Conservation (phyloP, 441 rosid genomes). For the Arabidopsis hybrid region DNA sequence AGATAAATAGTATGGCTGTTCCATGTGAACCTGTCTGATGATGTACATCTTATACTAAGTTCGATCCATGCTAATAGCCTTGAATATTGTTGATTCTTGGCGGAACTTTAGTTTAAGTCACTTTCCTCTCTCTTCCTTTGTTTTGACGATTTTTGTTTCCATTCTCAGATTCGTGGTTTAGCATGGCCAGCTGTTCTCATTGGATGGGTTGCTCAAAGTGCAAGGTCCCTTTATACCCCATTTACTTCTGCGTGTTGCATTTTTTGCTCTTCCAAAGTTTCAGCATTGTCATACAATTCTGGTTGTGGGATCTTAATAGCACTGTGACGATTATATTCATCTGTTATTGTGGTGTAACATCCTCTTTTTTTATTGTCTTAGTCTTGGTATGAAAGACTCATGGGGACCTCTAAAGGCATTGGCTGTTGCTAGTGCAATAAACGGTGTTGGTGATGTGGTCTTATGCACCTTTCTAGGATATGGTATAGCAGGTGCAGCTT, state of each 20-base stretch:
- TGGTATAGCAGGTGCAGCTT: conserved; percentile 95
- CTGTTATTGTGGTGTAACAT: conserved; percentile 21
- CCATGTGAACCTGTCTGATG: conserved; percentile 13
- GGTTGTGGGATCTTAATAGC: not conserved
- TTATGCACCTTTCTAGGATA: conserved; percentile 83
- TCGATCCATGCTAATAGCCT: conserved; percentile 8
- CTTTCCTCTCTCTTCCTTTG: conserved; percentile 18
- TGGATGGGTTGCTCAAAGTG: conserved; percentile 88
- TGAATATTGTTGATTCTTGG: not conserved
- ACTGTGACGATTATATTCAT: not conserved
- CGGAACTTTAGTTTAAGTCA: not conserved
- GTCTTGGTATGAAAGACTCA: conserved; percentile 97
- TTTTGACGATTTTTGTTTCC: conserved; percentile 5
- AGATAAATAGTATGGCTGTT: not conserved
- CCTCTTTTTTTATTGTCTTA: conserved; percentile 40
- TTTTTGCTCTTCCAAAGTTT: conserved; percentile 12
- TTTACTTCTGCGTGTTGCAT: conserved; percentile 20
- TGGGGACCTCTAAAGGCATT: conserved; percentile 95
- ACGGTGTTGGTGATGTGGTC: conserved; percentile 79
- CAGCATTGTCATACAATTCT: conserved; percentile 8
- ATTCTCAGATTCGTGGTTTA: conserved; percentile 59
- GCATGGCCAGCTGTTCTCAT: conserved; percentile 73
- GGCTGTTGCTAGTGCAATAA: conserved; percentile 72
- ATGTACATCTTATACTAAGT: not conserved
- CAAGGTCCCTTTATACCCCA: conserved; percentile 55